phyloP scores from a whole-genome alignment of 176 grass and related monocot species.

The Musa acuminata region DNA sequence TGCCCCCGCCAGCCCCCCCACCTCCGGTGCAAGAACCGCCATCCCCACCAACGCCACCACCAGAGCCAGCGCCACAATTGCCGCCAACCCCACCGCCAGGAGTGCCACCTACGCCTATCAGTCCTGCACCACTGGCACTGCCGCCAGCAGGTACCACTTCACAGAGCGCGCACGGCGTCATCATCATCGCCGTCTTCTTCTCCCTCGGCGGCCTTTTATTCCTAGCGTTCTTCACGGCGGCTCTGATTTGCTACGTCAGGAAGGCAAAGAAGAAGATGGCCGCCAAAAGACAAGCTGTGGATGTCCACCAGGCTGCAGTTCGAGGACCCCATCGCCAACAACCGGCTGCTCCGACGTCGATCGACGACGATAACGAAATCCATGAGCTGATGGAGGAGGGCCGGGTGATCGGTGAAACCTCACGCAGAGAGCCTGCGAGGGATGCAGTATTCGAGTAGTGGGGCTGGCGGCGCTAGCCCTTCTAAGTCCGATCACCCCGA shows the following conservation, averaged over 20 bases:
- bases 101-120: not conserved
- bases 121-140: constrained; percentile 4
- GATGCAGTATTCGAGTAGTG: not conserved
- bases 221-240: constrained; percentile 44
- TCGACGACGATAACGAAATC: constrained; percentile 60
- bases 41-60: too few species aligned
- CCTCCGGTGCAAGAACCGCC: too few species aligned
- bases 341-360: constrained; percentile 8
- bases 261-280: constrained; percentile 31
- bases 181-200: constrained; percentile 62
- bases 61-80: too few species aligned
- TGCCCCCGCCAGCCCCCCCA: too few species aligned
- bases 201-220: constrained; percentile 52
- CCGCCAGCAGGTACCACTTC: constrained; percentile 24
- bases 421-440: not conserved
- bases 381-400: constrained; percentile 41
- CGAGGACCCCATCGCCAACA: constrained; percentile 28
- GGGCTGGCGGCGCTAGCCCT: not conserved
- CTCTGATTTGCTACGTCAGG: constrained; percentile 55
- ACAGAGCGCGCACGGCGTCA: constrained; percentile 25
- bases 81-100: too few species aligned
- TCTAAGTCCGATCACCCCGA: not conserved
- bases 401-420: constrained; percentile 20
- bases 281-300: constrained; percentile 29
- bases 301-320: constrained; percentile 34